Base-by-base conservation (phyloP, 192 early-diverging fungal genomes). In the Phlyctochytrium planicorne region DNA sequence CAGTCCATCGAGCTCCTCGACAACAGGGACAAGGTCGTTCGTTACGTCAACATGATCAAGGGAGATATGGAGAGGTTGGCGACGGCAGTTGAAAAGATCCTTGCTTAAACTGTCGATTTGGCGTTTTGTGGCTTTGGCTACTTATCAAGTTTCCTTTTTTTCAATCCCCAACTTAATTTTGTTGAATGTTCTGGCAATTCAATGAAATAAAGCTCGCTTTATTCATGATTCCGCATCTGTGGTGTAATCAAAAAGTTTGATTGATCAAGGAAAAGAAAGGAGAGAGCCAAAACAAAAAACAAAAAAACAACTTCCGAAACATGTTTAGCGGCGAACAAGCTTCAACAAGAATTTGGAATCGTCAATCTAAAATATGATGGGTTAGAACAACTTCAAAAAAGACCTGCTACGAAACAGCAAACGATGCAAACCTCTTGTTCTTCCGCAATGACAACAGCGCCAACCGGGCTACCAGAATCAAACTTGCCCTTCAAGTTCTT, bases 1-100 rank as follows among this genome's bases (percentile, higher is more conserved):
- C 87, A 98, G 78, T 84, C 84, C 12, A 87, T 98, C 65, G 93
- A 96, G 78, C 90, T 98, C 0, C 77, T 98, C 59, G 92, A 98
- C 74, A 82, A 81, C 25, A 91, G 91, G 84, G 94, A 96, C 31
- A 92, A 57, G 25, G 27, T 57, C 25, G 27, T 29, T 6, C 55
- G 55, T 25, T 57, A 57, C 55, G 55, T 27, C 25, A 57, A 57
- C 25, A 10, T 57, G 16, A 57, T 57, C 6, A 57, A 29, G 55
- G 55, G 55, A 25, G 55, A 57, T 29, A 14, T 57, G 6, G 55
- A 12, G 55, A 10, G 55, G 10, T 57, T 57, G 55, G 27, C 55
- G 12, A 57, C 55, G 25, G 55, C 55, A 25, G 27, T 57, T 20
- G 55, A 57, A 25, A 57, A 57, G 55, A 29, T 57, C 40, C 20